Evolutionary conservation across 1,284 basidiomycete genomes (phyloP).

Genomic region (Takashimella koratensis): DNA sequence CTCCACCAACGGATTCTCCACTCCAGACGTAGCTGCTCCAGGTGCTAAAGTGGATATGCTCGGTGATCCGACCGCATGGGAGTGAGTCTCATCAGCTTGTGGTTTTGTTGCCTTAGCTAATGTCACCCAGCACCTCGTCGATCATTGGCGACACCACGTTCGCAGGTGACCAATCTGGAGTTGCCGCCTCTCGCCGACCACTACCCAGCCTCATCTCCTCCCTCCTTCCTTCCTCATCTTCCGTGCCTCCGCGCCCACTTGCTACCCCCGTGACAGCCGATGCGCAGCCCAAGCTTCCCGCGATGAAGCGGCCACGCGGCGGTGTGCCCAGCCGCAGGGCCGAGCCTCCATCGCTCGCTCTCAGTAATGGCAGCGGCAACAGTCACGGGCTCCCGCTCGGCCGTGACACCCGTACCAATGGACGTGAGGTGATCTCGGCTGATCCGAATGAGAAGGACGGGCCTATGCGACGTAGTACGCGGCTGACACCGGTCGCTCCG

Average conservation of each 20-base stretch:
- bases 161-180: constrained; percentile 7
- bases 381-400: constrained; percentile 4
- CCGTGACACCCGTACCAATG: constrained; percentile 17
- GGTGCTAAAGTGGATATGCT: constrained; percentile 27
- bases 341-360: background rate
- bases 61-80: constrained; percentile 30
- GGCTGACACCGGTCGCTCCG: constrained; percentile 26
- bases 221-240: constrained; percentile 20
- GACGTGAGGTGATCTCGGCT: constrained; percentile 27
- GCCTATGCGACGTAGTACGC: constrained; percentile 34
- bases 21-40: constrained; percentile 54
- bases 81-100: constrained; percentile 25
- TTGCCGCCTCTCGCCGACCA: constrained; percentile 23
- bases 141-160: constrained; percentile 38
- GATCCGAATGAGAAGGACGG: constrained; percentile 30
- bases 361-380: background rate
- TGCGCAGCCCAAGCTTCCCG: constrained; percentile 35
- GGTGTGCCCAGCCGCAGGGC: background rate
- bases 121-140: constrained; percentile 29
- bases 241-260: constrained; percentile 20
- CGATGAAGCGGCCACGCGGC: constrained; percentile 43
- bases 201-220: constrained; percentile 35
- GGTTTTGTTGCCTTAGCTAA: constrained; percentile 1
- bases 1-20: constrained; percentile 69
- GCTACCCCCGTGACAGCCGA: constrained; percentile 12